Conservation (phyloP, 1,284 basidiomycete species). For the Leccinum huronense region DNA sequence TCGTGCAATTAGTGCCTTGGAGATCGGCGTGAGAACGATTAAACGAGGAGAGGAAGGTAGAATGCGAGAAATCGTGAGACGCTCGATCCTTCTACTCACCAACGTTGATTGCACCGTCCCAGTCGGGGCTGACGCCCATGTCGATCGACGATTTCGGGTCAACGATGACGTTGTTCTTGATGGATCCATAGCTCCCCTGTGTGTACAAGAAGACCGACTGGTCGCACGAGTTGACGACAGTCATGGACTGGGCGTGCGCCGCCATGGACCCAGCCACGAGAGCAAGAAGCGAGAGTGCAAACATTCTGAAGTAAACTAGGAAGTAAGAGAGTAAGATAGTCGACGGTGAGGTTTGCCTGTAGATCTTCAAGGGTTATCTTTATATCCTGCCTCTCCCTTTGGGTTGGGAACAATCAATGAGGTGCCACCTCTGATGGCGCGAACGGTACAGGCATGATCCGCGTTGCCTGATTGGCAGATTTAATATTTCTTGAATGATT, state of each 20-base stretch:
- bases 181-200: slow-evolving; percentile 19
- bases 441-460: background rate
- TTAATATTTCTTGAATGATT: background rate
- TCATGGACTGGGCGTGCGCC: slow-evolving; percentile 5
- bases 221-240: slow-evolving; percentile 11
- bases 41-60: background rate
- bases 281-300: slow-evolving; percentile 11
- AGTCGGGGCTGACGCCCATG: slow-evolving; percentile 26
- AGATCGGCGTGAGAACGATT: background rate
- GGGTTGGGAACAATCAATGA: background rate
- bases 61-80: background rate
- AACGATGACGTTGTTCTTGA: slow-evolving; percentile 23
- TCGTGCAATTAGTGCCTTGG: slow-evolving; percentile 27
- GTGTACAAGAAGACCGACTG: slow-evolving; percentile 27
- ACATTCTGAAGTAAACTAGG: slow-evolving; percentile 8
- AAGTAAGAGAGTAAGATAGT: background rate
- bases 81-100: slow-evolving; percentile 13
- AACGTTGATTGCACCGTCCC: slow-evolving; percentile 27
- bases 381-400: background rate
- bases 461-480: background rate
- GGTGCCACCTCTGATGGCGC: background rate
- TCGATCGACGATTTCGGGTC: slow-evolving; percentile 3
- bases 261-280: slow-evolving; percentile 13
- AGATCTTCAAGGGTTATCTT: background rate
- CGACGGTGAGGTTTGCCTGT: background rate